phyloP scores from a whole-genome alignment of 768 basidiomycete species.

The Amanita rubescens region DNA sequence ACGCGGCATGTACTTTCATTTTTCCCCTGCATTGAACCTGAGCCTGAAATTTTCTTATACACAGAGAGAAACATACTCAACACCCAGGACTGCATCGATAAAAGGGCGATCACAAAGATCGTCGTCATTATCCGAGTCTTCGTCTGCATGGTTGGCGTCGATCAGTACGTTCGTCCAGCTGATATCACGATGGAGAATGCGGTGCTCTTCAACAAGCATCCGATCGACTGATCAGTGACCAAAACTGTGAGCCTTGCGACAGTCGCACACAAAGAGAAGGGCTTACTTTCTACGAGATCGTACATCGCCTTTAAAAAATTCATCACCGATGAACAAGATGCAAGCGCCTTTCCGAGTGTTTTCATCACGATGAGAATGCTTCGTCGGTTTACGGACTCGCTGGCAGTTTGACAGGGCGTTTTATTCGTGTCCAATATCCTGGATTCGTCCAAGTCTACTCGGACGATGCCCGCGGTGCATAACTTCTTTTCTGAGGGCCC shows the following conservation, averaged over 20 bases:
- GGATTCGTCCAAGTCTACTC: no score
- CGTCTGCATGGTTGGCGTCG: not conserved
- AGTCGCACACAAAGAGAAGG: not conserved
- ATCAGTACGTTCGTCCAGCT: not conserved
- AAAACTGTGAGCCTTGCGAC: not conserved
- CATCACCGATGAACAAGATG: not conserved
- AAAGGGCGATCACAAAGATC: not conserved
- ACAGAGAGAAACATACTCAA: not conserved
- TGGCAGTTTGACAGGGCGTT: not conserved
- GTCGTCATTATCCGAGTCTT: not conserved
- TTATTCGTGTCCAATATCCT: no score
- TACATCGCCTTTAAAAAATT: not conserved
- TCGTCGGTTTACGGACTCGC: not conserved
- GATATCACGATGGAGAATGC: not conserved
- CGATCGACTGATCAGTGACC: not conserved
- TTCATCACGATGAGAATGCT: not conserved
- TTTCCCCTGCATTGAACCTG: no score
- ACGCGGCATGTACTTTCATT: no score
- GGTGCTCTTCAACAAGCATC: not conserved
- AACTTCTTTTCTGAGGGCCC: no score
- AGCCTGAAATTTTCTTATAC: not conserved
- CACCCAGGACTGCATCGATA: not conserved
- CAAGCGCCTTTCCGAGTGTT: not conserved
- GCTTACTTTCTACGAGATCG: not conserved
- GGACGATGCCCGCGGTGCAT: no score